A percentile compares a stretch with the other conserved stretches of the same genome.
Evolutionary conservation across 1,284 basidiomycete genomes (phyloP).

Genomic region (Earliella scabrosa): DNA sequence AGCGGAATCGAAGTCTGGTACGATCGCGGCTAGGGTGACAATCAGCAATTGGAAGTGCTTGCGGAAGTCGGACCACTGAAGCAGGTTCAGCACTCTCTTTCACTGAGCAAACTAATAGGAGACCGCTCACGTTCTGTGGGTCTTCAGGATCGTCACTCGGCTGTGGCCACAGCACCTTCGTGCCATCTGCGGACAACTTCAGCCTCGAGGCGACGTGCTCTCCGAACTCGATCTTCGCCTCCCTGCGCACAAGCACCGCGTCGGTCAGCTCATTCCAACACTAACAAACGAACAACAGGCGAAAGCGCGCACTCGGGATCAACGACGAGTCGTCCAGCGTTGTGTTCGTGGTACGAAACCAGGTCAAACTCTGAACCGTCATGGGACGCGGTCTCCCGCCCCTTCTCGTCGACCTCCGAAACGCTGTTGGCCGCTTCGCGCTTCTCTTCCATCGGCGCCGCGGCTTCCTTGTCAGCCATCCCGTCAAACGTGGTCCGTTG

Average conservation of each 20-base stretch:
- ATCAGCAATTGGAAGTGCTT: conserved; percentile 63
- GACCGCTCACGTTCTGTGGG: conserved; percentile 60
- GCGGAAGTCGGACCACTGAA: conserved; percentile 47
- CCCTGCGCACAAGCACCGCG: conserved; percentile 36
- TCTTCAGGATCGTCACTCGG: conserved; percentile 66
- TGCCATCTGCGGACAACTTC: conserved; percentile 51
- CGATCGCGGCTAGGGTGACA: conserved; percentile 66
- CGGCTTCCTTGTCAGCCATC: conserved; percentile 1
- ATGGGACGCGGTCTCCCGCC: conserved; percentile 9
- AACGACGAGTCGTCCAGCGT: conserved; percentile 63
- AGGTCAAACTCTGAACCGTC: conserved; percentile 41
- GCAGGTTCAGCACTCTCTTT: conserved; percentile 4
- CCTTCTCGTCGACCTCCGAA: conserved; percentile 20
- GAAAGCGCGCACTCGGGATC: conserved; percentile 52
- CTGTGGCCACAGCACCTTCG: conserved; percentile 63
- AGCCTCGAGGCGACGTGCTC: conserved; percentile 49
- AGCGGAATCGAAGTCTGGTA: conserved; percentile 72
- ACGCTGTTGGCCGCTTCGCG: conserved; percentile 10
- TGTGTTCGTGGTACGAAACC: conserved; percentile 53
- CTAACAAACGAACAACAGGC: too few species aligned
- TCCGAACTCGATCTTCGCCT: conserved; percentile 58
- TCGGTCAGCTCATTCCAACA: conserved; percentile 16
- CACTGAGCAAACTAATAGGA: background rate
- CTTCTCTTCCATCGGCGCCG: conserved; percentile 17
- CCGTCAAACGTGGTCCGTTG: too few species aligned